Base-by-base conservation (phyloP, 2,329 filamentous ascomycete genomes). In the Ophiostoma australiae region DNA sequence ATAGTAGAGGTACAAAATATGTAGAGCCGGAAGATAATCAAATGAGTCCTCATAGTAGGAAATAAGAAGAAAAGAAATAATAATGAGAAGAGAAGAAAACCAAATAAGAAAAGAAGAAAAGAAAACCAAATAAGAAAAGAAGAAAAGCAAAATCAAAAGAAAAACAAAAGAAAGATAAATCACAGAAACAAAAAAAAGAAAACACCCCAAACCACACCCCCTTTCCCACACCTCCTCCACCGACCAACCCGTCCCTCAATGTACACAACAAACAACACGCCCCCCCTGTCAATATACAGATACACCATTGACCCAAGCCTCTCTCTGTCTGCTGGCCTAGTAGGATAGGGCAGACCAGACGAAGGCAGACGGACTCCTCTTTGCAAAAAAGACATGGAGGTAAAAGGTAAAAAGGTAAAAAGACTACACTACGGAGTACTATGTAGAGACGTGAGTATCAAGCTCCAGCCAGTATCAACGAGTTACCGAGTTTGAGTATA, bases 401-500 rank as follows among this genome's bases (percentile, higher is more conserved):
- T 20, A 31, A 48, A 66, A 63, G 31, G 35, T 55, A 35, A n/a
- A 20, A 35, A 35, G 10, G 15, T 20, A 65, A 31, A 35, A 37
- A 33, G 39, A 41, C 39, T 41, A 65, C 13, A 35, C 61, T 65
- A 58, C 23, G 52, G 52, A 27, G 52, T n/a, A 31, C 27, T 31
- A 31, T 31, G 27, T 58, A 67, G 20, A 58, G 52, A 68, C 69
- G 41, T 52, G 20, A 67, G 7, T 66, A 39, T 70, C 61, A 63
- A 70, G 69, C 69, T 63, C 58, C 58, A 27, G 52, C 17, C 55
- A 15, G 27, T 63, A 66, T 66, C 63, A 66, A 66, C 27, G 33
- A 39, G 33, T 20, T 37, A 27, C 63, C 20, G 35, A 35, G 67
- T 67, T 66, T 70, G 69, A 67, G 65, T 71, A 71, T 74, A 74